Evolutionary conservation across 177 flowering plant species (phyloP).

Genomic region (Vitis hybrid): DNA sequence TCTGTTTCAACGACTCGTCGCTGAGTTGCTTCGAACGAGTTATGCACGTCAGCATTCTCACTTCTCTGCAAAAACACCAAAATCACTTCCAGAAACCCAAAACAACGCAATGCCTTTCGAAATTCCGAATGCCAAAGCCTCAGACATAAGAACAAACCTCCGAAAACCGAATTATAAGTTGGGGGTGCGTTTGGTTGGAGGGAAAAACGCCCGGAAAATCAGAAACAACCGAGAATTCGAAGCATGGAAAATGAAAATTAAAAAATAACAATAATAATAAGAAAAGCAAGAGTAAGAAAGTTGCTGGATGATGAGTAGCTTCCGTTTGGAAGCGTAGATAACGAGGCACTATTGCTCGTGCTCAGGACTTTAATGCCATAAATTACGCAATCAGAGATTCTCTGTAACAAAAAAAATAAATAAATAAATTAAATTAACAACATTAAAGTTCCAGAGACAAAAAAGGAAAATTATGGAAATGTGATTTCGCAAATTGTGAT

Average conservation of each 20-base stretch:
- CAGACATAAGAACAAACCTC: no score
- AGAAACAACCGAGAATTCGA: no score
- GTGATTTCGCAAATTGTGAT: no score
- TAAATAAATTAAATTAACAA: no score
- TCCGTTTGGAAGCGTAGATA: not conserved
- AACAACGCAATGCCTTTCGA: no score
- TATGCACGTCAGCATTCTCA: constrained; percentile 58
- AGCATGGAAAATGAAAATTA: no score
- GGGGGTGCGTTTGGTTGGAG: no score
- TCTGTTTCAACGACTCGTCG: constrained; percentile 33
- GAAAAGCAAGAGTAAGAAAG: not conserved
- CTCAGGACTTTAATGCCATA: constrained; percentile 16
- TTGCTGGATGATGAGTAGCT: not conserved
- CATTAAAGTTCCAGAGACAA: no score
- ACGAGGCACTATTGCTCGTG: constrained; percentile 4
- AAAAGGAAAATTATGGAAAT: no score
- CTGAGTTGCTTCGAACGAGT: constrained; percentile 55
- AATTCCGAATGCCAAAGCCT: no score
- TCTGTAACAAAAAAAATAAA: constrained; percentile 4
- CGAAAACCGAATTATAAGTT: no score
- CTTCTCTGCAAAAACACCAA: not conserved
- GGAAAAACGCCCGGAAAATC: no score
- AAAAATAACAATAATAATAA: not conserved
- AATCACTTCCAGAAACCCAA: not conserved
- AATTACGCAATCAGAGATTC: constrained; percentile 17